phyloP scores from a whole-genome alignment of 371 early-diverging fungal genomes.

The Mortierella sp. region DNA sequence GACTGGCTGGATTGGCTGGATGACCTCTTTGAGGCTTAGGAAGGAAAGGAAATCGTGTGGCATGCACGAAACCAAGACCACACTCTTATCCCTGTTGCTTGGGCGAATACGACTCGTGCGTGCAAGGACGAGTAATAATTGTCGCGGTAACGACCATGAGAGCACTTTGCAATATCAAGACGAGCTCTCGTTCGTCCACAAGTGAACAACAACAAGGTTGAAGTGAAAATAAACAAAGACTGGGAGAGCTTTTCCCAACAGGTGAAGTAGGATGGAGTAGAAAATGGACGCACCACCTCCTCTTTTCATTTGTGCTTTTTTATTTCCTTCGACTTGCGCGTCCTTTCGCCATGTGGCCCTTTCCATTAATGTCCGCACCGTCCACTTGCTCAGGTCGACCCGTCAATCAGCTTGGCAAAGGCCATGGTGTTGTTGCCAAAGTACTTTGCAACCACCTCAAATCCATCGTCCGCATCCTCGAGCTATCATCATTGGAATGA shows the following conservation, averaged over 20 bases:
- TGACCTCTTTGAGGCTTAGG: not conserved
- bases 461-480: slow-evolving; percentile 85
- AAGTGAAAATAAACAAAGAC: not conserved
- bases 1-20: not conserved
- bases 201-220: not conserved
- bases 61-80: not conserved
- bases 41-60: not conserved
- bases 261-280: not conserved
- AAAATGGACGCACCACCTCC: not conserved
- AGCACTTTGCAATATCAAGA: not conserved
- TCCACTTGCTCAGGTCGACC: slow-evolving; percentile 11
- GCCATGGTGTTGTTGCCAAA: slow-evolving; percentile 90
- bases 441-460: slow-evolving; percentile 89
- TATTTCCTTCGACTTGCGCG: not conserved
- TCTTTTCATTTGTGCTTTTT: not conserved
- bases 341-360: not conserved
- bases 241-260: too few relatives aligned
- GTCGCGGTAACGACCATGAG: not conserved
- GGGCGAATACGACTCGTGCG: not conserved
- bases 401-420: slow-evolving; percentile 80
- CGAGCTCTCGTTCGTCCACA: not conserved
- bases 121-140: not conserved
- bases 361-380: too few relatives aligned
- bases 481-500: slow-evolving; percentile 61
- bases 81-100: not conserved